A percentile compares a stretch with the other conserved stretches of the same genome.
Conservation (phyloP, 1,139 yeast genomes). For the Pneumocystis jirovecii region DNA sequence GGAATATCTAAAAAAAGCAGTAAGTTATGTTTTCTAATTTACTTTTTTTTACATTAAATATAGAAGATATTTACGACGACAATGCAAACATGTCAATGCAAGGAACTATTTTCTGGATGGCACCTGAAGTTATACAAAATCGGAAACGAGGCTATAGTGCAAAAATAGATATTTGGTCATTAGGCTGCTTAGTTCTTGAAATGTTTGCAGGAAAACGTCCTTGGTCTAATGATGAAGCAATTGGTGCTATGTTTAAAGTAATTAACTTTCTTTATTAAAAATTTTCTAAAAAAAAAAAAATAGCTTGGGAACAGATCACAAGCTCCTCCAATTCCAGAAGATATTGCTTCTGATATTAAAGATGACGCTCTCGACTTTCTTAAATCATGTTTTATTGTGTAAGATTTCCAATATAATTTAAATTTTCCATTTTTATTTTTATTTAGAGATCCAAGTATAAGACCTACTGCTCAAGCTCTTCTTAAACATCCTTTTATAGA, state of each 20-base stretch:
- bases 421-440: not conserved
- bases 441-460: constrained; percentile 44
- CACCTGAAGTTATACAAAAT: constrained; percentile 90
- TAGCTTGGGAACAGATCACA: constrained; percentile 52
- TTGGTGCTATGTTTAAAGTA: constrained; percentile 34
- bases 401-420: not conserved
- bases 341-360: constrained; percentile 51
- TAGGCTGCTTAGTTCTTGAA: constrained; percentile 92
- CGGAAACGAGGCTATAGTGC: constrained; percentile 84
- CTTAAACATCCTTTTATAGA: constrained; percentile 48
- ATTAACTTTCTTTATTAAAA: constrained; percentile 26
- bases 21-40: constrained; percentile 13
- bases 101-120: constrained; percentile 99
- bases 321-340: constrained; percentile 93
- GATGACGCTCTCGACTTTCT: constrained; percentile 54
- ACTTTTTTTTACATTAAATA: not conserved
- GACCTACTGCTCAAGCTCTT: constrained; percentile 76
- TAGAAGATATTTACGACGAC: constrained; percentile 61
- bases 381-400: constrained; percentile 44
- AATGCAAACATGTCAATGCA: constrained; percentile 95
- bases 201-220: constrained; percentile 58
- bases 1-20: constrained; percentile 79
- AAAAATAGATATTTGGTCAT: constrained; percentile 57
- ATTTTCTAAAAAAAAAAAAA: not conserved
- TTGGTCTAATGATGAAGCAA: constrained; percentile 39